A percentile compares a stretch with the other conserved stretches of the same genome.
Evolutionary conservation across 2,329 filamentous ascomycete genomes (phyloP).

Genomic region (Venturia nashicola): DNA sequence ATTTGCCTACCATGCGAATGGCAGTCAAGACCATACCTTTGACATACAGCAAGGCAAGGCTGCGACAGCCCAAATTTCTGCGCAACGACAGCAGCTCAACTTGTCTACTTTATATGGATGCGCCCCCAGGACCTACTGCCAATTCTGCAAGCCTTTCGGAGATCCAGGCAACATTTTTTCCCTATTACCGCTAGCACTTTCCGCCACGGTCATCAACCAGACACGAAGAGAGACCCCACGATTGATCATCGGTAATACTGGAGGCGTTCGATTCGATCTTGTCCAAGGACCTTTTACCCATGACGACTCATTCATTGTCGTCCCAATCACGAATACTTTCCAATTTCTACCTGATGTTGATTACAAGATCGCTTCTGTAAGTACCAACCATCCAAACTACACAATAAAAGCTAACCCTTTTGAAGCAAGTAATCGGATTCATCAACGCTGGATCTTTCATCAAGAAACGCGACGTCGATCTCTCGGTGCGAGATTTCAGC

Average conservation of each 20-base stretch:
- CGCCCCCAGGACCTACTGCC: conserved; percentile 47
- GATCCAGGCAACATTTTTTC: conserved; percentile 43
- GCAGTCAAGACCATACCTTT: conserved; percentile 34
- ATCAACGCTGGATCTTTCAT: conserved; percentile 33
- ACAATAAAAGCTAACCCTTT: neutral
- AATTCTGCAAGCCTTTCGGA: conserved; percentile 41
- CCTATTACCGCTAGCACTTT: conserved; percentile 39
- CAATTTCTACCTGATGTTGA: conserved; percentile 42
- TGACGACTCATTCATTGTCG: conserved; percentile 41
- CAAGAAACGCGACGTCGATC: conserved; percentile 18
- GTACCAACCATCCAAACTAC: neutral
- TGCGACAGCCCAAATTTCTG: conserved; percentile 39
- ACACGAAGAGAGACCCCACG: conserved; percentile 38
- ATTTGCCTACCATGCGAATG: conserved; percentile 50
- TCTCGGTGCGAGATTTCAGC: conserved; percentile 21
- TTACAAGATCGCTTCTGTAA: conserved; percentile 29
- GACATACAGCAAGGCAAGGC: conserved; percentile 36
- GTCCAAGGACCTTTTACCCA: conserved; percentile 50
- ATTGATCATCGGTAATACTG: conserved; percentile 49
- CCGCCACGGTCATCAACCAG: conserved; percentile 40
- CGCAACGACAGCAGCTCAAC: conserved; percentile 39
- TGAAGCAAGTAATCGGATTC: conserved; percentile 21
- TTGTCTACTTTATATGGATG: conserved; percentile 47
- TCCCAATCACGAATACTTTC: conserved; percentile 42
- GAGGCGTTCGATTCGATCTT: conserved; percentile 49